Evolutionary conservation across 306 rosid species (phyloP), one percentile per base, ranked within the genome.

Genomic region (Cucurbita pepo): DNA sequence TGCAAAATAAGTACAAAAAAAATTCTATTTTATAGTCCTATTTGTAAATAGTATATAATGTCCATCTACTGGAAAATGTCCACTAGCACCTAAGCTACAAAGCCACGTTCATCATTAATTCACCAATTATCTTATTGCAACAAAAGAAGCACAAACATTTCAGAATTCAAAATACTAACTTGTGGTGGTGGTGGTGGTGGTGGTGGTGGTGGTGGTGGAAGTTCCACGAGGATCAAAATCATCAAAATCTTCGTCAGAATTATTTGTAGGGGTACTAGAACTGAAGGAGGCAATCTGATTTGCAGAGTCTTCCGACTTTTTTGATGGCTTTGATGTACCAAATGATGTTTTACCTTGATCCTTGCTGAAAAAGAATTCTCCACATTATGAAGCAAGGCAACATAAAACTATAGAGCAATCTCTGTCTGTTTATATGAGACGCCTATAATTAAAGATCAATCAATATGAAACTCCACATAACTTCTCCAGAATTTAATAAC

Each of bases 151-250:
- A 74, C 11, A 45, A 48, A 15, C 38, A 75, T 61, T 25, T 45
- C 77, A 51, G 51, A 51, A 50, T 59, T 78, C 61, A 70, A 56
- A 77, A 75, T 47, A 86, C 97, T 82, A 83, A 91, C 97, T 91
- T 40, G 34, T 30, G 4, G 34, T 30, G 51, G 69, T 66, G 51
- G 69, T 66, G 72, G 85, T 47, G 51, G 83, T 78, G 81, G 97
- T 53, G 50, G 82, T 75, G 77, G 96, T 47, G 51, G 83, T 78
- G 81, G 97, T 53, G 50, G 82, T 75, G 77, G 96, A 83, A 64
- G 88, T 89, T 77, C 99, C 99, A 64, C 99, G 88, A 1, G 99
- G 99, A 83, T 95, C 95, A 86, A 95, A 95, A 73, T 90, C 96
- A 64, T 90, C 96, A 79, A 90, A 83, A 74, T 90, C 96, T 61